Percentiles rank a stretch among this genome's conserved stretches.
phyloP scores from a whole-genome alignment of 163 green algal species.

The Coccomyxa subellipsoidea region DNA sequence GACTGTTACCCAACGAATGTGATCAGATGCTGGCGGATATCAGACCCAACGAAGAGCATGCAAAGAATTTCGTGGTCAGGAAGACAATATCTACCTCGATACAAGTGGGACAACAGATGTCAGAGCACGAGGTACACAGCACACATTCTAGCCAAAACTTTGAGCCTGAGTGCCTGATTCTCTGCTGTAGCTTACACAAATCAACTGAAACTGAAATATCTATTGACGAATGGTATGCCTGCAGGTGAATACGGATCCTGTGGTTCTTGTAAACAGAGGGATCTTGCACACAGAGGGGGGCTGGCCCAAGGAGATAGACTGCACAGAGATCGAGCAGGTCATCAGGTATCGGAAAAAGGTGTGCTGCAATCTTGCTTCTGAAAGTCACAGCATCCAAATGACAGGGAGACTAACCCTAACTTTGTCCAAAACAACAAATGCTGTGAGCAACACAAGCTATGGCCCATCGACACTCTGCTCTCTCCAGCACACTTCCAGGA shows the following conservation, averaged over 20 bases:
- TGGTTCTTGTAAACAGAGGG: slow-evolving; percentile 64
- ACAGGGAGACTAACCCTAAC: too few species aligned
- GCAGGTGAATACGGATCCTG: slow-evolving; percentile 74
- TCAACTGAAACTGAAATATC: neutral
- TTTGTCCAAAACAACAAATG: too few species aligned
- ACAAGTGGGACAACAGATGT: slow-evolving; percentile 72
- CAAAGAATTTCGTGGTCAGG: slow-evolving; percentile 65
- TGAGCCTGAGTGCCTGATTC: neutral
- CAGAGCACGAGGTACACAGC: slow-evolving; percentile 79
- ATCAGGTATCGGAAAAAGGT: neutral
- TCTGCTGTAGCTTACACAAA: neutral
- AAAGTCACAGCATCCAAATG: too few species aligned
- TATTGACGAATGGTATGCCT: neutral
- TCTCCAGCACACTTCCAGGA: neutral
- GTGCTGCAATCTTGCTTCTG: neutral
- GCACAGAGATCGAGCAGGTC: slow-evolving; percentile 78
- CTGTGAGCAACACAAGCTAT: too few species aligned
- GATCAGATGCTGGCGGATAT: slow-evolving; percentile 77
- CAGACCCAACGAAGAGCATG: slow-evolving; percentile 80
- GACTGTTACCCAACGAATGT: slow-evolving; percentile 81
- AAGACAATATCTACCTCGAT: slow-evolving; percentile 66
- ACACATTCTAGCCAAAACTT: neutral
- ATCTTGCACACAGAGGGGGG: slow-evolving; percentile 86
- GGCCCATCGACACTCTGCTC: neutral
- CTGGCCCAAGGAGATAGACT: slow-evolving; percentile 92